Percentiles rank a stretch among this genome's conserved stretches.
Conservation (phyloP, 768 basidiomycete genomes). For the Hysterangium stoloniferum region DNA sequence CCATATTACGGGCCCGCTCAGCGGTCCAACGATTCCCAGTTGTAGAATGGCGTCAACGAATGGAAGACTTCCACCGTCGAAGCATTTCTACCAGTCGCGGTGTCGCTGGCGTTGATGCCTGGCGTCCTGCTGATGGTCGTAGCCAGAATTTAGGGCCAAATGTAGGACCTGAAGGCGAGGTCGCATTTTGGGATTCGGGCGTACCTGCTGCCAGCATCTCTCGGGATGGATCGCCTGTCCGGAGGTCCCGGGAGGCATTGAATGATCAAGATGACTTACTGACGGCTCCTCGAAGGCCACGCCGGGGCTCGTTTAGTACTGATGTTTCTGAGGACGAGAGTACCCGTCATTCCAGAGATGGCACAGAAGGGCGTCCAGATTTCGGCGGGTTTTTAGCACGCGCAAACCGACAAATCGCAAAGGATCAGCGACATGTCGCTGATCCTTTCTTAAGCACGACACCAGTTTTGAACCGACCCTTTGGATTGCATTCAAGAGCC, state of each 20-base stretch:
- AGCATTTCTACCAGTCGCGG: conserved; percentile 67
- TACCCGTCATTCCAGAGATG: conserved; percentile 37
- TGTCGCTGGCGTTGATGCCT: conserved; percentile 65
- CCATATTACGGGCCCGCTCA: conserved; percentile 86
- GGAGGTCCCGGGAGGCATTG: conserved; percentile 54
- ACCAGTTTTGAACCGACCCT: conserved; percentile 53
- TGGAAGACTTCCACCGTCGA: conserved; percentile 90
- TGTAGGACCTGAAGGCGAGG: conserved; percentile 62
- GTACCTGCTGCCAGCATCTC: background rate
- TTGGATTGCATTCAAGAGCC: conserved; percentile 71
- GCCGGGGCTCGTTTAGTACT: conserved; percentile 28
- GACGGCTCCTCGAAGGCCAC: conserved; percentile 28
- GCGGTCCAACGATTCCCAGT: conserved; percentile 96
- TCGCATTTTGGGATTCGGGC: conserved; percentile 21
- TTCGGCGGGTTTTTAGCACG: conserved; percentile 79
- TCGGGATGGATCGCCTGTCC: conserved; percentile 48
- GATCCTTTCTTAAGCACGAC: conserved; percentile 79
- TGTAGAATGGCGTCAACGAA: conserved; percentile 93
- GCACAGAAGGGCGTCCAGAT: conserved; percentile 30
- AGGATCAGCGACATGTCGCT: conserved; percentile 66
- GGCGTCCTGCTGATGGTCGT: conserved; percentile 54
- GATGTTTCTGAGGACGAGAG: conserved; percentile 53
- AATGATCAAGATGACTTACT: conserved; percentile 35
- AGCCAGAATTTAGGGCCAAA: conserved; percentile 5
- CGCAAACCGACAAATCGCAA: conserved; percentile 77